A percentile compares a stretch with the other conserved stretches of the same genome.
Evolutionary conservation across 495 filamentous ascomycete species (phyloP).

Genomic region (Usnea hakonensis): DNA sequence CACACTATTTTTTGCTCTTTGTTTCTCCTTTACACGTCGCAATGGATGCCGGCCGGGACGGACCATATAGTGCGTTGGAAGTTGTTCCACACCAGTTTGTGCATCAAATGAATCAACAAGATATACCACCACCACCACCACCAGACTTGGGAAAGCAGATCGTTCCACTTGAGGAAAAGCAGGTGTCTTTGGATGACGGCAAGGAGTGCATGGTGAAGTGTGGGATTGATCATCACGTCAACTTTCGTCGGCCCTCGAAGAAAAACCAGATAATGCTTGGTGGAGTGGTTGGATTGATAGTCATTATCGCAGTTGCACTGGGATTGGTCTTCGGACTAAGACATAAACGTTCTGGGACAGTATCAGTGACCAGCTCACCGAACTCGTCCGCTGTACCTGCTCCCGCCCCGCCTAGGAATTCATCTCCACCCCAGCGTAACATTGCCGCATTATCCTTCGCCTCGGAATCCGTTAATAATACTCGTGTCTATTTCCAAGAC

Average conservation of each 20-base stretch:
- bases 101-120: not conserved
- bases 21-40: not conserved
- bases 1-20: not conserved
- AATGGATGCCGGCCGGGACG: not conserved
- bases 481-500: conserved; percentile 25
- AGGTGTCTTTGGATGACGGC: conserved; percentile 2
- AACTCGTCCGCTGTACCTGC: conserved; percentile 9
- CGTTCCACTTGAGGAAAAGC: conserved; percentile 17
- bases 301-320: conserved; percentile 21
- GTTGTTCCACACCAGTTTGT: conserved; percentile 5
- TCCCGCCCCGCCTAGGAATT: too few species aligned
- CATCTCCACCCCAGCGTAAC: conserved; percentile 15
- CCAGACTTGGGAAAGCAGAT: conserved; percentile 15
- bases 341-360: conserved; percentile 9
- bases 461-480: conserved; percentile 17
- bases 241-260: conserved; percentile 3
- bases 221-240: not conserved
- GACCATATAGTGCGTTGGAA: conserved; percentile 15
- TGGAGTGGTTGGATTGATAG: conserved; percentile 16
- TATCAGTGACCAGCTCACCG: conserved; percentile 1
- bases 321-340: conserved; percentile 21
- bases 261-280: conserved; percentile 16
- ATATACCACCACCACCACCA: not conserved
- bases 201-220: conserved; percentile 1
- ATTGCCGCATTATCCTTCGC: conserved; percentile 24